Conservation (phyloP, 306 rosid genomes). For the Acacia crassicarpa region DNA sequence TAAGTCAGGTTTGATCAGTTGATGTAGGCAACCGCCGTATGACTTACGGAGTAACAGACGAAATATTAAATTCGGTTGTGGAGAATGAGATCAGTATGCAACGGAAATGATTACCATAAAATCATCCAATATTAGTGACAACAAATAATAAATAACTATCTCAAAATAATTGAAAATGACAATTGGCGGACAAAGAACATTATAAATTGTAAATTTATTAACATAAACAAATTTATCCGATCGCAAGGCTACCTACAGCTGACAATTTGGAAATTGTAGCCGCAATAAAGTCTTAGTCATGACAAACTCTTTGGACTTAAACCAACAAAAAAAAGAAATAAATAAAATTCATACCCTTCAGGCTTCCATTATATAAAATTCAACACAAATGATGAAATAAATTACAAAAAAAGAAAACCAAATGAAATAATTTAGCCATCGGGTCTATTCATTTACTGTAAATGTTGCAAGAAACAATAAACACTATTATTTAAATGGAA, state of each 20-base stretch:
- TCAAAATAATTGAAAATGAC: background rate
- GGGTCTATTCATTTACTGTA: background rate
- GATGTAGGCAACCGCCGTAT: background rate
- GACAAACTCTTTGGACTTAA: too few species aligned
- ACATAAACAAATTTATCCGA: too few species aligned
- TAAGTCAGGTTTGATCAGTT: background rate
- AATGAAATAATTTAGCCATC: background rate
- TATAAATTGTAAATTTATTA: too few species aligned
- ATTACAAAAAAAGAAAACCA: background rate
- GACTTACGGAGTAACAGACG: background rate
- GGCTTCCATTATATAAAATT: background rate
- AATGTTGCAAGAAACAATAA: background rate
- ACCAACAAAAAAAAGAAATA: background rate
- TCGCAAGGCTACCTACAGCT: background rate
- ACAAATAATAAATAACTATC: background rate
- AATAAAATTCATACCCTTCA: background rate
- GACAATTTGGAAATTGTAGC: background rate
- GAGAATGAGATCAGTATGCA: background rate
- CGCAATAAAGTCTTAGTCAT: background rate
- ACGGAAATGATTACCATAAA: too few species aligned
- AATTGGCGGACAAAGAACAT: background rate
- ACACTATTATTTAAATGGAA: background rate
- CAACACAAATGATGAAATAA: background rate
- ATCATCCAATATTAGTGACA: background rate
- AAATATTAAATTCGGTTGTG: background rate